Conservation (phyloP, 1,284 basidiomycete genomes). For the Cutaneotrichosporon cavernicola region DNA sequence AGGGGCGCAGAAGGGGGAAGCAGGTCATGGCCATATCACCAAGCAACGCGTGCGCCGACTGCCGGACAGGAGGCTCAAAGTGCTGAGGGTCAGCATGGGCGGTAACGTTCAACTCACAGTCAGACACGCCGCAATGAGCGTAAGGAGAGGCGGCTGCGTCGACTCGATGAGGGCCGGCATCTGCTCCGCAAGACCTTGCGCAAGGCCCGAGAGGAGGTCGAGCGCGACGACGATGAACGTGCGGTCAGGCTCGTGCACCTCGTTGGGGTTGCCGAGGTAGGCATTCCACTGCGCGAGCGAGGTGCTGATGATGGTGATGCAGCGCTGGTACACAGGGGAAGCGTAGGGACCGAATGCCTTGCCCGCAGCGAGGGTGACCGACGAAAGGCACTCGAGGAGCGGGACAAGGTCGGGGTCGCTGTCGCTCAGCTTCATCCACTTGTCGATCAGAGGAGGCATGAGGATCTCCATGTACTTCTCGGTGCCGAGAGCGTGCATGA, state of each 20-base stretch:
- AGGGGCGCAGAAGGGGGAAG: constrained; percentile 70
- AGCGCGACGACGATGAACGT: constrained; percentile 95
- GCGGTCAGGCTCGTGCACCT: constrained; percentile 84
- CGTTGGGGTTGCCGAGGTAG: constrained; percentile 64
- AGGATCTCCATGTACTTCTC: constrained; percentile 87
- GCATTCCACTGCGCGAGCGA: constrained; percentile 75
- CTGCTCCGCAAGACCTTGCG: constrained; percentile 83
- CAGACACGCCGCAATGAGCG: constrained; percentile 76
- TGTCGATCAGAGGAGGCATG: constrained; percentile 89
- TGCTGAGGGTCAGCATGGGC: constrained; percentile 56
- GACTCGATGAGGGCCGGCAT: constrained; percentile 69
- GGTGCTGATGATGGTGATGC: constrained; percentile 78
- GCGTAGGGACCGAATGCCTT: constrained; percentile 87
- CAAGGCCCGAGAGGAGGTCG: constrained; percentile 90
- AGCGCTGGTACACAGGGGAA: constrained; percentile 88
- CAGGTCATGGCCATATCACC: constrained; percentile 98
- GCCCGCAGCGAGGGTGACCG: constrained; percentile 94
- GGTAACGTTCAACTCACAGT: constrained; percentile 55
- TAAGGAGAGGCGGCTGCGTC: constrained; percentile 72
- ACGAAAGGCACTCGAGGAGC: constrained; percentile 93
- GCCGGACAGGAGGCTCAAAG: constrained; percentile 89
- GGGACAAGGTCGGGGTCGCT: constrained; percentile 92
- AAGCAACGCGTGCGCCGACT: constrained; percentile 94
- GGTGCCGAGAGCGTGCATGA: constrained; percentile 81
- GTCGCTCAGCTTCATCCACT: constrained; percentile 86